Evolutionary conservation across 306 rosid species (phyloP).

Genomic region (Cotoneaster glaucophyllus): DNA sequence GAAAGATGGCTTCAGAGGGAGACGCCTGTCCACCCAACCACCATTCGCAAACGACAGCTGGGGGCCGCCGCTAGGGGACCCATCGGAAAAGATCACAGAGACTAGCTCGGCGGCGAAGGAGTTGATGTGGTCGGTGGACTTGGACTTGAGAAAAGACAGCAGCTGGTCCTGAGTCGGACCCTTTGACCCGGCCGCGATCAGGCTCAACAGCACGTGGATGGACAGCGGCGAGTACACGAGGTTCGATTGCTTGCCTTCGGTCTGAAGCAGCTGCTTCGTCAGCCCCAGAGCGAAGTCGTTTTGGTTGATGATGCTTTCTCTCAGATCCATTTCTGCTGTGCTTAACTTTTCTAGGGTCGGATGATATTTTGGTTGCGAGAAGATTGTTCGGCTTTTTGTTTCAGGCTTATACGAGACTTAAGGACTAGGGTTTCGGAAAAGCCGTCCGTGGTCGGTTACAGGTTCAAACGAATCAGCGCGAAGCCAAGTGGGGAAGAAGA

Average conservation of each 20-base stretch:
- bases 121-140: slow-evolving; percentile 53
- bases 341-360: too few relatives aligned
- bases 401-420: not conserved
- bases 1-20: slow-evolving; percentile 62
- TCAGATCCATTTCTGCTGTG: slow-evolving; percentile 44
- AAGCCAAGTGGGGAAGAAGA: too few relatives aligned
- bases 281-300: slow-evolving; percentile 41
- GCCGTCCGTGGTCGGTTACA: not conserved
- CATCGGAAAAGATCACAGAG: slow-evolving; percentile 48
- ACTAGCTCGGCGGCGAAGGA: slow-evolving; percentile 55
- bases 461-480: not conserved
- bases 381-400: too few relatives aligned
- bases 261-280: slow-evolving; percentile 38
- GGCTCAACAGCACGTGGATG: slow-evolving; percentile 56
- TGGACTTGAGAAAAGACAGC: slow-evolving; percentile 64
- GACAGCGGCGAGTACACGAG: slow-evolving; percentile 68
- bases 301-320: slow-evolving; percentile 38
- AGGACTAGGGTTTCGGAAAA: not conserved
- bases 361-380: too few relatives aligned
- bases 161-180: slow-evolving; percentile 63
- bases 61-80: slow-evolving; percentile 61
- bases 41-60: slow-evolving; percentile 53
- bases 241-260: slow-evolving; percentile 37
- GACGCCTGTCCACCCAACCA: slow-evolving; percentile 57
- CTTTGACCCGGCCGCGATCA: slow-evolving; percentile 57